phyloP scores from a whole-genome alignment of 371 early-diverging fungal genomes.

The Rhizopus arrhizus region DNA sequence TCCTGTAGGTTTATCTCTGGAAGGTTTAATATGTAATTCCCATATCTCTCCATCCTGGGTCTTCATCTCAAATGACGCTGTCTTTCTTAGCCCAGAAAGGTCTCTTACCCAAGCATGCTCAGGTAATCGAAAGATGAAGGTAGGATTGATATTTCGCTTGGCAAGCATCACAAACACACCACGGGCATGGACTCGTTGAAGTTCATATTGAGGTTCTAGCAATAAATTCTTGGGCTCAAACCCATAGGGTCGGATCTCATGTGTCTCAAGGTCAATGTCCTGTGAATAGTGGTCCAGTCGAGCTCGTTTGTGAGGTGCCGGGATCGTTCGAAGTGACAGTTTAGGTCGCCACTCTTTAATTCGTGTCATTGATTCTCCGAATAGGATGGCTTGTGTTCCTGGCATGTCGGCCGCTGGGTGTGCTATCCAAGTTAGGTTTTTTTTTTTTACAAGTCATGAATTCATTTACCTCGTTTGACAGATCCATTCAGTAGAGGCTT shows the following conservation, averaged over 20 bases:
- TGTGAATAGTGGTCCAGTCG: neutral
- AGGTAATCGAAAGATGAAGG: conserved; percentile 67
- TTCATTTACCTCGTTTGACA: neutral
- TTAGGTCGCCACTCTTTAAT: conserved; percentile 29
- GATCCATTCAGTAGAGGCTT: neutral
- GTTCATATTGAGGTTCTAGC: conserved; percentile 57
- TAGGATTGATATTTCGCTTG: conserved; percentile 52
- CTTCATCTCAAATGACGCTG: conserved; percentile 56
- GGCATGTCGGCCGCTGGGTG: neutral
- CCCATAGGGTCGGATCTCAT: conserved; percentile 35
- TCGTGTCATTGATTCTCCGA: neutral
- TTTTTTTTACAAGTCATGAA: neutral
- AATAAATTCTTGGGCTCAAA: conserved; percentile 48
- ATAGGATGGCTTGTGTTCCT: neutral
- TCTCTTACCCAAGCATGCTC: conserved; percentile 60
- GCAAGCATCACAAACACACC: conserved; percentile 68
- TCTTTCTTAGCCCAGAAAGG: conserved; percentile 54
- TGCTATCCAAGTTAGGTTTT: neutral
- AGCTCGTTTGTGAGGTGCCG: conserved; percentile 10
- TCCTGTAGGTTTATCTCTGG: conserved; percentile 62
- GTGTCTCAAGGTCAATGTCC: conserved; percentile 21
- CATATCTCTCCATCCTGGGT: conserved; percentile 57
- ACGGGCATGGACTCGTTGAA: conserved; percentile 62
- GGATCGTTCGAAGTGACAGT: conserved; percentile 27
- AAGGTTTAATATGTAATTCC: conserved; percentile 75